Percentiles rank a stretch among this genome's conserved stretches.
These are phyloP conservation scores for Chloranthus sessilifolius DNA, from an alignment of 164 flowering plant species.

Conservation along the genomic window DNA sequence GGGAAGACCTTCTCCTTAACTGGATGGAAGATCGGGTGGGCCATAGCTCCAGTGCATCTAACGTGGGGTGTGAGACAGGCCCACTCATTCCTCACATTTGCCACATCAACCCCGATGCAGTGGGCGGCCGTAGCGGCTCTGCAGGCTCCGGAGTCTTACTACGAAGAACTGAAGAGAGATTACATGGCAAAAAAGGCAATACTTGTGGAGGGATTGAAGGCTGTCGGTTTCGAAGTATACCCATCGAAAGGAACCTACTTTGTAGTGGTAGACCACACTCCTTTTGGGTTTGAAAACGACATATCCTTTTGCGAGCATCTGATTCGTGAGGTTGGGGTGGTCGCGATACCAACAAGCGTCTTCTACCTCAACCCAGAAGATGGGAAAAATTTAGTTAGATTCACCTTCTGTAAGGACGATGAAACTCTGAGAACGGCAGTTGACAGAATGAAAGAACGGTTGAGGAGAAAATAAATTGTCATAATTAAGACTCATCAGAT, in stretches of 20 bases:
- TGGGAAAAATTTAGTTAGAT: slow-evolving; percentile 90
- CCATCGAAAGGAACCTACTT: slow-evolving; percentile 97
- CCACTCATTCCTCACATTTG: slow-evolving; percentile 85
- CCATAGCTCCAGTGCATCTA: slow-evolving; percentile 89
- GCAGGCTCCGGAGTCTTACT: slow-evolving; percentile 73
- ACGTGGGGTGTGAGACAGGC: slow-evolving; percentile 95
- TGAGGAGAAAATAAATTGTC: slow-evolving; percentile 32
- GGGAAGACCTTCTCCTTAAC: slow-evolving; percentile 96
- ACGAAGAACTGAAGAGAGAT: slow-evolving; percentile 70
- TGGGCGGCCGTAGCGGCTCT: slow-evolving; percentile 76
- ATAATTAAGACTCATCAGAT: too few species aligned
- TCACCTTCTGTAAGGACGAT: slow-evolving; percentile 98
- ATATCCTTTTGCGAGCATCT: slow-evolving; percentile 88
- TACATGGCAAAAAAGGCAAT: slow-evolving; percentile 75
- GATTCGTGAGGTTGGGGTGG: slow-evolving; percentile 92
- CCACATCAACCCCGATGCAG: slow-evolving; percentile 93
- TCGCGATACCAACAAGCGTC: slow-evolving; percentile 92
- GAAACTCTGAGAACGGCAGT: slow-evolving; percentile 78
- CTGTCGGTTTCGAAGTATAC: slow-evolving; percentile 73
- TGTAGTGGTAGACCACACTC: slow-evolving; percentile 91
- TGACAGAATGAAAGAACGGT: slow-evolving; percentile 81
- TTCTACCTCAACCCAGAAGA: slow-evolving; percentile 91
- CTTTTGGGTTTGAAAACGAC: slow-evolving; percentile 76
- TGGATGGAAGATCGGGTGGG: slow-evolving; percentile 99
- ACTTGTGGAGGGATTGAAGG: slow-evolving; percentile 75